Evolutionary conservation across 495 filamentous ascomycete species (phyloP).

Genomic region (Hypoxylon perforatum): DNA sequence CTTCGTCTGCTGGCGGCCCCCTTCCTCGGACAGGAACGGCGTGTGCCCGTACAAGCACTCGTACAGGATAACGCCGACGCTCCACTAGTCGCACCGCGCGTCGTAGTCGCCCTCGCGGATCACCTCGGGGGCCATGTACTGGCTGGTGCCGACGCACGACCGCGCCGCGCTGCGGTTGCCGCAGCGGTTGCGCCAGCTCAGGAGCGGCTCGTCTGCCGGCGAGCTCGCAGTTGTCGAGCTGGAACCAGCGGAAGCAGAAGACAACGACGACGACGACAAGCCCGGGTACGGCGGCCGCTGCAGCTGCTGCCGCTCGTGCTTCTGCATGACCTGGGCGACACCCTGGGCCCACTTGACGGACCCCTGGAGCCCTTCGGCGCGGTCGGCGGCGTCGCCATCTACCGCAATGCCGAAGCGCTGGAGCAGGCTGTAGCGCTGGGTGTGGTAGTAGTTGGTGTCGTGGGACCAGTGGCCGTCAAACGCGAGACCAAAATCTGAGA

Average conservation of each 20-base stretch:
- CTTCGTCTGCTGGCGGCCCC: slow-evolving; percentile 78
- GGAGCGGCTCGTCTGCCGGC: slow-evolving; percentile 65
- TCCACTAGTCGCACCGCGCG: slow-evolving; percentile 96
- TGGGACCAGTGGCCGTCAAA: slow-evolving; percentile 97
- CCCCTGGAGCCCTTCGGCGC: slow-evolving; percentile 62
- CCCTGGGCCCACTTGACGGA: slow-evolving; percentile 59
- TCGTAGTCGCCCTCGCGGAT: slow-evolving; percentile 86
- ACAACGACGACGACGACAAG: slow-evolving; percentile 18
- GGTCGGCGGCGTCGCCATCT: slow-evolving; percentile 79
- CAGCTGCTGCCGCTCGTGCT: slow-evolving; percentile 56
- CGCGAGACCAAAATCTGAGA: slow-evolving; percentile 93
- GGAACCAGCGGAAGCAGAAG: no score
- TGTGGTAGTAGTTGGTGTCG: slow-evolving; percentile 83
- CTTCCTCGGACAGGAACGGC: slow-evolving; percentile 84
- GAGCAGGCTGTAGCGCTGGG: slow-evolving; percentile 80
- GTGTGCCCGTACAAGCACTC: slow-evolving; percentile 94
- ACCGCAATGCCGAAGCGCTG: slow-evolving; percentile 78
- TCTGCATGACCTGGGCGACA: slow-evolving; percentile 60
- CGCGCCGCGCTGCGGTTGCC: slow-evolving; percentile 78
- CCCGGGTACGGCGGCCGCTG: slow-evolving; percentile 28
- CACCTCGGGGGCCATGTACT: slow-evolving; percentile 98
- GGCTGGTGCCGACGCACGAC: slow-evolving; percentile 94
- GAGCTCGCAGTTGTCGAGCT: no score
- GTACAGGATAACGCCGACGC: slow-evolving; percentile 89
- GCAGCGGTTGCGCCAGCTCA: slow-evolving; percentile 82